Evolutionary conservation across 495 filamentous ascomycete species (phyloP).

Genomic region (Tetracladium marchalianum): DNA sequence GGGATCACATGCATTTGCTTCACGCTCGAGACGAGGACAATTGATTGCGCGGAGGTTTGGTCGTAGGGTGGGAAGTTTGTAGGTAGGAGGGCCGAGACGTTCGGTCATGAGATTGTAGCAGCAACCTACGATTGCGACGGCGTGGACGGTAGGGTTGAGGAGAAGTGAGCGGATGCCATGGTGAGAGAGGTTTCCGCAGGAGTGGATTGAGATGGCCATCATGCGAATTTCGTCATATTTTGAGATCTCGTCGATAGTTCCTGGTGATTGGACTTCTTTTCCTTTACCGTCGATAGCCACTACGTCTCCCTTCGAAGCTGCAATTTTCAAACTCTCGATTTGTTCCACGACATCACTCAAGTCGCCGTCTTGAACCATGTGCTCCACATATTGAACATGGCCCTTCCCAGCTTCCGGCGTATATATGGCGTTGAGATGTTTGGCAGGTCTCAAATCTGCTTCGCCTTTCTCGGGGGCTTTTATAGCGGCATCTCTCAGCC

Average conservation of each 20-base stretch:
- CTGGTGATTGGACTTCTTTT: conserved; percentile 17
- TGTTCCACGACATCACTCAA: conserved; percentile 43
- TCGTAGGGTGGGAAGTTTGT: conserved; percentile 57
- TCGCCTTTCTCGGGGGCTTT: conserved; percentile 20
- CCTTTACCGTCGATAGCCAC: neutral
- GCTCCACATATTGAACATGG: conserved; percentile 58
- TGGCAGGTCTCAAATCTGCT: conserved; percentile 36
- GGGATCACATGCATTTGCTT: conserved; percentile 59
- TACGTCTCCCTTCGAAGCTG: neutral
- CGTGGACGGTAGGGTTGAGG: conserved; percentile 71
- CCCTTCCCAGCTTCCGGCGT: conserved; percentile 44
- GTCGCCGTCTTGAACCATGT: conserved; percentile 48
- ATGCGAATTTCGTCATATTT: conserved; percentile 30
- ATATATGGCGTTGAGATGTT: conserved; percentile 35
- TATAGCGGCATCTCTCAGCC: conserved; percentile 25
- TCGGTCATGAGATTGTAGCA: conserved; percentile 97
- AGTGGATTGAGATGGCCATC: conserved; percentile 91
- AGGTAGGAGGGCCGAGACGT: conserved; percentile 74
- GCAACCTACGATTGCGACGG: conserved; percentile 90
- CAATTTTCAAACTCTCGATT: conserved; percentile 17
- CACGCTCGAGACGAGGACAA: conserved; percentile 28
- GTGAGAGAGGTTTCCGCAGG: conserved; percentile 94
- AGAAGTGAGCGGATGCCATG: conserved; percentile 81
- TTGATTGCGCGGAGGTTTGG: conserved; percentile 54
- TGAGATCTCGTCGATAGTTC: conserved; percentile 20